Conservation (phyloP, 169 alveolate genomes). For the Eimeria falciformis region DNA sequence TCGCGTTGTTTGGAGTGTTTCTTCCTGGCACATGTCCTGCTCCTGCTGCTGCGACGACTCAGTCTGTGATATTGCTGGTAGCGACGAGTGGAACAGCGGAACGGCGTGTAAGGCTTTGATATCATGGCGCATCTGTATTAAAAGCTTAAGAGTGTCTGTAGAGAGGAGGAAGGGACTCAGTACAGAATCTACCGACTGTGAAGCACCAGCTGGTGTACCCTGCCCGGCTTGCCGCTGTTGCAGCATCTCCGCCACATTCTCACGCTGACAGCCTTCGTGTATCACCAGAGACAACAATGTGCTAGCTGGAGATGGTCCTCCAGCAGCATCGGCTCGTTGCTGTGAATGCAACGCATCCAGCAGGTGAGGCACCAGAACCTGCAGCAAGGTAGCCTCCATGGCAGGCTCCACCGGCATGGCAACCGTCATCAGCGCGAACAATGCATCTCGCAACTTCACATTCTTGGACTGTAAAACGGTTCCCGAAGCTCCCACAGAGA, state of each 20-base stretch:
- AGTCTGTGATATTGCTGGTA: background rate
- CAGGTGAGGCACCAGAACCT: slow-evolving; percentile 57
- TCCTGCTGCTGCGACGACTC: background rate
- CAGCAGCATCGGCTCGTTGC: slow-evolving; percentile 40
- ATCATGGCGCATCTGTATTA: slow-evolving; percentile 28
- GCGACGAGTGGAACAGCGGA: slow-evolving; percentile 14
- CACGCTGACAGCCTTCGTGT: slow-evolving; percentile 32
- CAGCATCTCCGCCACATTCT: slow-evolving; percentile 14
- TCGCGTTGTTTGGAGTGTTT: slow-evolving; percentile 7
- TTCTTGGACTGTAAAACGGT: background rate
- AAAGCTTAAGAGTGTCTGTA: slow-evolving; percentile 1
- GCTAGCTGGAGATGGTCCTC: slow-evolving; percentile 2
- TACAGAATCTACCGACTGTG: slow-evolving; percentile 8
- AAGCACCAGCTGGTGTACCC: background rate
- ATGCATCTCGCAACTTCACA: slow-evolving; percentile 20
- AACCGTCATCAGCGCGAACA: slow-evolving; percentile 41
- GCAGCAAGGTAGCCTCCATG: slow-evolving; percentile 15
- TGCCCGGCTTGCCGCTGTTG: slow-evolving; percentile 46
- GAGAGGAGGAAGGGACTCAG: slow-evolving; percentile 30
- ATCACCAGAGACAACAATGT: slow-evolving; percentile 33
- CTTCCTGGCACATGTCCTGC: background rate
- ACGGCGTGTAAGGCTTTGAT: background rate
- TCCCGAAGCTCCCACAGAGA: slow-evolving; percentile 31
- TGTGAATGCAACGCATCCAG: slow-evolving; percentile 60
- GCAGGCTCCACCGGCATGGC: slow-evolving; percentile 56